phyloP scores from a whole-genome alignment of 225 moss, liverwort and hornwort genomes.

The Pleurozium schreberi region DNA sequence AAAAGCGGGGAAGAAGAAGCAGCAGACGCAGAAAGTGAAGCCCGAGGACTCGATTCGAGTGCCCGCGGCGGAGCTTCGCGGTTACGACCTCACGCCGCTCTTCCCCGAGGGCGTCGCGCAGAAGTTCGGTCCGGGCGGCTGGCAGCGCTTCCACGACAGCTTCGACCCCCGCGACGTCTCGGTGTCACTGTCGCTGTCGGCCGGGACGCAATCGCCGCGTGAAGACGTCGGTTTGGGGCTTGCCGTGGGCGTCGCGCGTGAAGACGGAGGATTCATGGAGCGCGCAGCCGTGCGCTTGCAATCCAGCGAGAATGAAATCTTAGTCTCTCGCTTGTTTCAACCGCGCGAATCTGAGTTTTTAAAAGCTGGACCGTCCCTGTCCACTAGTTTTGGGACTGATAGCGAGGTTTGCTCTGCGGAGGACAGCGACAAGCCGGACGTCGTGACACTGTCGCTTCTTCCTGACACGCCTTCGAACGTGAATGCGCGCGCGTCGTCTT shows the following conservation, averaged over 20 bases:
- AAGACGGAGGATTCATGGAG: slow-evolving; percentile 21
- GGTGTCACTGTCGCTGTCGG: slow-evolving; percentile 8
- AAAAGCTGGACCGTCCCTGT: not conserved
- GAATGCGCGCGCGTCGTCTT: not conserved
- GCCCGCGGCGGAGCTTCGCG: not conserved
- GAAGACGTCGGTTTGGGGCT: not conserved
- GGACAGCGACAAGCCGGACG: slow-evolving; percentile 3
- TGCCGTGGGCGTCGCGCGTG: not conserved
- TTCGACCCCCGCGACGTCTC: slow-evolving; percentile 19
- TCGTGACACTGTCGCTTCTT: slow-evolving; percentile 66
- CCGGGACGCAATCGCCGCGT: not conserved
- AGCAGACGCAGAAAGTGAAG: not conserved
- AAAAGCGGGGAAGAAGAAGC: slow-evolving; percentile 1
- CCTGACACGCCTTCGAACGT: slow-evolving; percentile 51
- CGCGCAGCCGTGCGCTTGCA: not conserved
- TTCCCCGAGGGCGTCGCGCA: slow-evolving; percentile 27
- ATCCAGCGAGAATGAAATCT: not conserved
- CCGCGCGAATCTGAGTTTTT: not conserved
- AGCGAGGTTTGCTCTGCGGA: slow-evolving; percentile 61
- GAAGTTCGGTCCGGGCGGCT: slow-evolving; percentile 30
- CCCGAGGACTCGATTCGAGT: not conserved
- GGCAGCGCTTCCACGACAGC: slow-evolving; percentile 37
- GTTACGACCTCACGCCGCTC: slow-evolving; percentile 26
- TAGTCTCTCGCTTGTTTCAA: not conserved
- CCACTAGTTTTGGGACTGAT: slow-evolving; percentile 43